These are phyloP conservation scores for Byssochlamys sp. DNA, from an alignment of 2,329 filamentous ascomycete species.

Conservation along the genomic window DNA sequence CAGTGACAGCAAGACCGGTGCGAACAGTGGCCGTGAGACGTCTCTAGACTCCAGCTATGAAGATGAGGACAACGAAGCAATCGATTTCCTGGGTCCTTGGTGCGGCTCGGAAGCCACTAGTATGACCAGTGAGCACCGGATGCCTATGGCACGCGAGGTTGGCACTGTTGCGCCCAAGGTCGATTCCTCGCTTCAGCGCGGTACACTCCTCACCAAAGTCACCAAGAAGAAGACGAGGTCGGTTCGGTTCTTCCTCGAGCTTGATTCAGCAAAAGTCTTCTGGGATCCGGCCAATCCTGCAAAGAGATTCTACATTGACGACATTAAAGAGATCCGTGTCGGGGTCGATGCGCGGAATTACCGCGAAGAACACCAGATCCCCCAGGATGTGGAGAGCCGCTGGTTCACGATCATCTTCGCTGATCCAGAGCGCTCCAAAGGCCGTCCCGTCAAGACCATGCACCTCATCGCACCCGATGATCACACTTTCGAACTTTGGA, in stretches of 20 bases:
- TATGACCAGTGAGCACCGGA: constrained; percentile 27
- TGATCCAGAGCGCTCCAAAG: constrained; percentile 66
- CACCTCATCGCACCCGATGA: constrained; percentile 73
- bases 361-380: constrained; percentile 68
- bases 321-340: constrained; percentile 81
- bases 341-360: constrained; percentile 81
- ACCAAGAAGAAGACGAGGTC: constrained; percentile 69
- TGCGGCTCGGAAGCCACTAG: constrained; percentile 32
- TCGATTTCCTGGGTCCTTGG: constrained; percentile 36
- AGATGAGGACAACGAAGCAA: constrained; percentile 45
- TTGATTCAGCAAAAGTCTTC: constrained; percentile 72
- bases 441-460: constrained; percentile 61
- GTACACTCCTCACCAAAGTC: constrained; percentile 69
- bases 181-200: constrained; percentile 65
- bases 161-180: constrained; percentile 55
- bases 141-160: constrained; percentile 24
- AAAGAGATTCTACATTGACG: constrained; percentile 87
- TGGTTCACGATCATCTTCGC: constrained; percentile 90
- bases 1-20: constrained; percentile 77
- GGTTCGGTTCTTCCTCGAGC: constrained; percentile 69
- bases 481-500: constrained; percentile 68
- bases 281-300: constrained; percentile 72
- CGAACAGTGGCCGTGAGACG: constrained; percentile 41
- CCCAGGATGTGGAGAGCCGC: constrained; percentile 56
- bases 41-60: constrained; percentile 44